Conservation (phyloP, 2,329 filamentous ascomycete species). For the Fusarium irregulare region DNA sequence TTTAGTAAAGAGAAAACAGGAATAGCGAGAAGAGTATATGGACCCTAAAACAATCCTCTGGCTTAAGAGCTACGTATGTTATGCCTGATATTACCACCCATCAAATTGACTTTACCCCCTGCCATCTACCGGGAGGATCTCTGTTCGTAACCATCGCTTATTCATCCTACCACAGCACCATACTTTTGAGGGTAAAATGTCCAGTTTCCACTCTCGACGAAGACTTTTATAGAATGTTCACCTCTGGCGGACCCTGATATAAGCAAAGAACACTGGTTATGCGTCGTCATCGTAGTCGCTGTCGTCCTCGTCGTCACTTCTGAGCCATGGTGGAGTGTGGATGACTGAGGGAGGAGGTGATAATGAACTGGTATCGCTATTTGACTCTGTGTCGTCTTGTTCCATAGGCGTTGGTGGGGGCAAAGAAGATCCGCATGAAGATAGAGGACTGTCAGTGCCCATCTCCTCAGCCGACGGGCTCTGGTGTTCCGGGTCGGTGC, state of each 20-base stretch:
- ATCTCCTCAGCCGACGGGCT: background rate
- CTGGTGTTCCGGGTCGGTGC: background rate
- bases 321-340: slow-evolving; percentile 32
- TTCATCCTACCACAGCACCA: no score
- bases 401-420: background rate
- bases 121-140: background rate
- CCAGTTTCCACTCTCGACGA: background rate
- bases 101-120: background rate
- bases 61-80: background rate
- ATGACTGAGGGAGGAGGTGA: slow-evolving; percentile 32
- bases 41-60: background rate
- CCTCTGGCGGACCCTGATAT: background rate
- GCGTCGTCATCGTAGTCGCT: background rate
- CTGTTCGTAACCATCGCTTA: background rate
- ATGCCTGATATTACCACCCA: background rate
- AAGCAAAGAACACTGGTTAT: background rate
- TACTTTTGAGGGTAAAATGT: background rate
- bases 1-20: background rate
- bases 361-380: slow-evolving; percentile 14
- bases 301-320: background rate
- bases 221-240: background rate
- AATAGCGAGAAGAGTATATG: background rate
- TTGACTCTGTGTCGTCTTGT: background rate
- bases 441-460: background rate
- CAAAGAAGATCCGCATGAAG: slow-evolving; percentile 1